These are phyloP conservation scores for Russula brevipes DNA, from an alignment of 768 basidiomycete genomes.

Conservation along the genomic window DNA sequence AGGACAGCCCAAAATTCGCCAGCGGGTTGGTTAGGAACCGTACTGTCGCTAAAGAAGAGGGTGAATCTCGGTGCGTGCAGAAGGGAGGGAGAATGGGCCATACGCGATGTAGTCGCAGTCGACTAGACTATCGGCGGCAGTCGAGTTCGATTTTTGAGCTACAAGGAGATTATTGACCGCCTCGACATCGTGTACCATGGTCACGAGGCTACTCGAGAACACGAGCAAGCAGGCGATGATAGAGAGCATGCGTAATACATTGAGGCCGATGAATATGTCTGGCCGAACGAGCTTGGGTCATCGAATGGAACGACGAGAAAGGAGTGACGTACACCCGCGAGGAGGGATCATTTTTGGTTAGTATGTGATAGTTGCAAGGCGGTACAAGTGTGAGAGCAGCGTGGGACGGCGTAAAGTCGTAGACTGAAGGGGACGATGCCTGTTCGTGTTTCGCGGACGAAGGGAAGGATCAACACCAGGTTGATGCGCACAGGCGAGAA, in stretches of 20 bases:
- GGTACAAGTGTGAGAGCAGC: neutral
- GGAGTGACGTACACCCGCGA: constrained; percentile 22
- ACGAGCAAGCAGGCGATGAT: constrained; percentile 24
- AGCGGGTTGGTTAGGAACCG: constrained; percentile 87
- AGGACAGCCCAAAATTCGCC: constrained; percentile 90
- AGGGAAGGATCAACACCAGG: constrained; percentile 22
- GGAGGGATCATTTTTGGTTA: constrained; percentile 22
- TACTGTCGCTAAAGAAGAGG: constrained; percentile 47
- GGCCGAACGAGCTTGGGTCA: neutral
- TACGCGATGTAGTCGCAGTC: constrained; percentile 21
- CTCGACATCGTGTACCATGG: constrained; percentile 24
- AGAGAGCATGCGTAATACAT: constrained; percentile 19
- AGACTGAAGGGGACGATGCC: neutral
- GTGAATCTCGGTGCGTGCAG: neutral
- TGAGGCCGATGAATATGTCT: constrained; percentile 26
- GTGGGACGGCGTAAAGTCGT: constrained; percentile 4
- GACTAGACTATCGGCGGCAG: neutral
- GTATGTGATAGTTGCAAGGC: constrained; percentile 3
- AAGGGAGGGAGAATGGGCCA: neutral
- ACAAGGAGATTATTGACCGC: constrained; percentile 20
- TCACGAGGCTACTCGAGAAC: constrained; percentile 24
- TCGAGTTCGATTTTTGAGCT: constrained; percentile 21
- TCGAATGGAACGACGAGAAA: neutral
- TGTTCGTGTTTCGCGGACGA: neutral
- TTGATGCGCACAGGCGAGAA: constrained; percentile 9